Percentiles rank a stretch among this genome's conserved stretches.
These are phyloP conservation scores for Heliamphora exappendiculata DNA, from an alignment of 148 eudicot genomes.

Conservation along the genomic window DNA sequence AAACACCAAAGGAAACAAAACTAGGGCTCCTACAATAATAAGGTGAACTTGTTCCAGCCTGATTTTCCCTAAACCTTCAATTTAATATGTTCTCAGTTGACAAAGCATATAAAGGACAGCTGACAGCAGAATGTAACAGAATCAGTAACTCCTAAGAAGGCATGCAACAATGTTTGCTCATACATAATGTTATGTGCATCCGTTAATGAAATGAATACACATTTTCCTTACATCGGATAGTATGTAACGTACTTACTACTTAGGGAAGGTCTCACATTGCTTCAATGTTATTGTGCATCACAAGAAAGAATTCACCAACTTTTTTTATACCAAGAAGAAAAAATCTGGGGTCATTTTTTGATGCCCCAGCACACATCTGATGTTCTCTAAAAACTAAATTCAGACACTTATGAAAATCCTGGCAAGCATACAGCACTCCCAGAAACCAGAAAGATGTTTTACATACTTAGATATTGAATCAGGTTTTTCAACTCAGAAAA, in stretches of 20 bases:
- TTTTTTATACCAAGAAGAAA: neutral
- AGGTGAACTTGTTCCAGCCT: neutral
- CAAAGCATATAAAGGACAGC: neutral
- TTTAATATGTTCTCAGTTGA: too few species aligned
- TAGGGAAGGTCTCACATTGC: neutral
- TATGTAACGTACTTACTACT: neutral
- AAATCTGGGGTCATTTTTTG: neutral
- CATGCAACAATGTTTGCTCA: neutral
- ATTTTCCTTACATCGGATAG: neutral
- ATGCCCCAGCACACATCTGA: neutral
- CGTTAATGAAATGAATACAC: too few species aligned
- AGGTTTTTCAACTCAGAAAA: neutral
- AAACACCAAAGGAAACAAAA: too few species aligned
- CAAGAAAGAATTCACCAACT: neutral
- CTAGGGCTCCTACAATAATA: too few species aligned
- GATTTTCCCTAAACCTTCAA: neutral
- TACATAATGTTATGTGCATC: too few species aligned
- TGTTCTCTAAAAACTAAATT: neutral
- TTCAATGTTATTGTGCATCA: neutral
- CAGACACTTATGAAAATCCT: neutral
- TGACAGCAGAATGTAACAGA: neutral
- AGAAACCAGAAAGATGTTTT: neutral
- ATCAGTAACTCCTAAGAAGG: neutral
- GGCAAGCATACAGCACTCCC: neutral
- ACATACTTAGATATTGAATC: neutral